Evolutionary conservation across 305 asterid species (phyloP).

Genomic region (Lippia alba): DNA sequence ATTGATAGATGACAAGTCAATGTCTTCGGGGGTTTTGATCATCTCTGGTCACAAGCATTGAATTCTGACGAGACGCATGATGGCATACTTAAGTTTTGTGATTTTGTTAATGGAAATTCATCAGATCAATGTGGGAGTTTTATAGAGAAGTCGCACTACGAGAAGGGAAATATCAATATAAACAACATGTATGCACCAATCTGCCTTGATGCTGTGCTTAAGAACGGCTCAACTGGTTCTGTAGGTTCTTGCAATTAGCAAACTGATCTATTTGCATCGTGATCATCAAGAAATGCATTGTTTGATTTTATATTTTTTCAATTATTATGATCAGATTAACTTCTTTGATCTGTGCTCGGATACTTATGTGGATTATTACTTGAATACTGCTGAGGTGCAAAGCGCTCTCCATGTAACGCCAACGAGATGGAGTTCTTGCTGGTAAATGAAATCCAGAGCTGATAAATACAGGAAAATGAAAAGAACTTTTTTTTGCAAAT

Average conservation of each 20-base stretch:
- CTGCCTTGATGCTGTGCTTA: constrained; percentile 34
- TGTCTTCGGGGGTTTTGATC: constrained; percentile 35
- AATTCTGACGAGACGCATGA: constrained; percentile 47
- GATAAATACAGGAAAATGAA: background rate
- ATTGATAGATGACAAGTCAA: constrained; percentile 31
- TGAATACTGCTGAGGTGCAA: constrained; percentile 43
- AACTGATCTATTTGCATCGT: background rate
- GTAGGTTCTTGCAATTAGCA: constrained; percentile 32
- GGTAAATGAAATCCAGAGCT: constrained; percentile 5
- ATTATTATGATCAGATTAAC: constrained; percentile 25
- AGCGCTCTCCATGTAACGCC: constrained; percentile 46
- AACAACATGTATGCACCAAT: constrained; percentile 47
- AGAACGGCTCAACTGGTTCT: constrained; percentile 37
- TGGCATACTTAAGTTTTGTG: constrained; percentile 35
- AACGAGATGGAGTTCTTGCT: constrained; percentile 38
- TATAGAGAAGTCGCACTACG: background rate
- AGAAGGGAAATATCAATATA: constrained; percentile 33
- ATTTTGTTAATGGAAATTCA: constrained; percentile 1
- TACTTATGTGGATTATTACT: constrained; percentile 32
- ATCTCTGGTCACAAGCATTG: constrained; percentile 45
- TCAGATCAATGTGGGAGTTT: constrained; percentile 11
- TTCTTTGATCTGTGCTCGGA: constrained; percentile 46
- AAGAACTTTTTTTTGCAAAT: background rate
- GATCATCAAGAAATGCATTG: background rate
- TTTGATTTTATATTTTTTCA: background rate